phyloP scores from a whole-genome alignment of 2,329 filamentous ascomycete genomes.

The Phialocephala sp. region DNA sequence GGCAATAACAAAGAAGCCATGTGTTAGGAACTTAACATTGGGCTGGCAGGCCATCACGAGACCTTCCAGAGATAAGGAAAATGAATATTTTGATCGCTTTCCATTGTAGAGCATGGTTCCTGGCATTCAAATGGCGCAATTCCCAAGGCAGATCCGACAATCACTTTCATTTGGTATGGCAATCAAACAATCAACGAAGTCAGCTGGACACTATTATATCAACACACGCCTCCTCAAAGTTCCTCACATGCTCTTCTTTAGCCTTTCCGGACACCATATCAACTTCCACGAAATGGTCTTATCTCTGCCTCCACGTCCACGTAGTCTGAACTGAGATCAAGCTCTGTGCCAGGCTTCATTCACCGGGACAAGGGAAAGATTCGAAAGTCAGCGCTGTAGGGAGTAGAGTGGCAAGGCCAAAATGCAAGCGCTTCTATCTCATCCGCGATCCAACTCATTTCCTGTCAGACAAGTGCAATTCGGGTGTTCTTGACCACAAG shows the following conservation, averaged over 20 bases:
- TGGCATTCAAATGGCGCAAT: not conserved
- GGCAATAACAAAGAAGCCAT: not conserved
- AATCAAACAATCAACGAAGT: not conserved
- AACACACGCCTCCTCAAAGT: not conserved
- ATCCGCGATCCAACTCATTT: no score
- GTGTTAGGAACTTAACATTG: not conserved
- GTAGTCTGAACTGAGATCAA: not conserved
- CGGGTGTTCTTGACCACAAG: no score
- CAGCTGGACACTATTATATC: slow-evolving; percentile 2
- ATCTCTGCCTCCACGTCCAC: not conserved
- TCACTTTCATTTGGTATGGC: not conserved
- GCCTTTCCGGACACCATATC: not conserved
- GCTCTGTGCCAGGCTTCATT: not conserved
- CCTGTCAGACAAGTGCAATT: no score
- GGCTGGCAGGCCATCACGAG: not conserved
- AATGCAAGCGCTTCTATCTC: no score
- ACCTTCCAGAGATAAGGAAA: not conserved
- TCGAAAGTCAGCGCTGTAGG: not conserved
- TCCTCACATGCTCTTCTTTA: not conserved
- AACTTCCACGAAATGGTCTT: not conserved
- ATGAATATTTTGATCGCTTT: no score
- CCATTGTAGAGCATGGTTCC: no score
- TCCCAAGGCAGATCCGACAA: not conserved
- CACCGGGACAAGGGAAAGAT: not conserved
- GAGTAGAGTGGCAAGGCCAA: not conserved